Evolutionary conservation across 2,329 filamentous ascomycete species (phyloP), one percentile per base, ranked within the genome.

Genomic region (Fusarium pseudonygamai): DNA sequence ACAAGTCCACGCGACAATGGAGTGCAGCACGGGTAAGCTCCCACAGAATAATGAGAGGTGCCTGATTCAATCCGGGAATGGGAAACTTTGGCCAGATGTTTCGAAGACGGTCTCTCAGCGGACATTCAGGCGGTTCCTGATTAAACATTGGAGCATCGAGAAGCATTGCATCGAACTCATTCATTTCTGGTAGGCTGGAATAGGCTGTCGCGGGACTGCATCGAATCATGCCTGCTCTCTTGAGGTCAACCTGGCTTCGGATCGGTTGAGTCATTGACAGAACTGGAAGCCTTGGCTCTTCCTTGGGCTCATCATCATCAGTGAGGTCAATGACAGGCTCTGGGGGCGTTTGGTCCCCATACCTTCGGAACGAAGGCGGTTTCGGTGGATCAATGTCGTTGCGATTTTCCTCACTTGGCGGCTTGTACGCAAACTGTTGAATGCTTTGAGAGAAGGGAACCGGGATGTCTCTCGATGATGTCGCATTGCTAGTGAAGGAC

Each of bases 21-120:
- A 85, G 72, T 1, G 85, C 84, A 24, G 86, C 83, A 16, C 88
- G 83, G 1, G 84, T 83, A 0, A 88, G 76, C 64, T 90, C 88
- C 88, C 88, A 90, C 8, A 84, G 74, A 10, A 89, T 80, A 5
- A 84, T 82, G 6, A 89, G 79, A 0, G 88, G 86, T 0, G 86
- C 87, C 2, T 80, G 58, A 7, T 82, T 80, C 8, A 88, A 78
- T 59, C 81, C 82, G 1, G 67, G 57, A 20, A 70, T 67, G 0
- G 86, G 85, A 13, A 85, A 82, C n/a, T 74, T 79, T 1, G 84
- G 84, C 80, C 84, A 87, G 6, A 85, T 79, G 15, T 78, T 65
- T 8, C 74, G 59, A 8, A 86, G 69, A 1, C 81, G 80, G 6
- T 79, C 70, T n/a, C 74, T 49, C 9, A 82, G 55, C 0, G 50